These are phyloP conservation scores for Cryphonectria radicalis DNA, from an alignment of 2,329 filamentous ascomycete genomes.

Conservation along the genomic window DNA sequence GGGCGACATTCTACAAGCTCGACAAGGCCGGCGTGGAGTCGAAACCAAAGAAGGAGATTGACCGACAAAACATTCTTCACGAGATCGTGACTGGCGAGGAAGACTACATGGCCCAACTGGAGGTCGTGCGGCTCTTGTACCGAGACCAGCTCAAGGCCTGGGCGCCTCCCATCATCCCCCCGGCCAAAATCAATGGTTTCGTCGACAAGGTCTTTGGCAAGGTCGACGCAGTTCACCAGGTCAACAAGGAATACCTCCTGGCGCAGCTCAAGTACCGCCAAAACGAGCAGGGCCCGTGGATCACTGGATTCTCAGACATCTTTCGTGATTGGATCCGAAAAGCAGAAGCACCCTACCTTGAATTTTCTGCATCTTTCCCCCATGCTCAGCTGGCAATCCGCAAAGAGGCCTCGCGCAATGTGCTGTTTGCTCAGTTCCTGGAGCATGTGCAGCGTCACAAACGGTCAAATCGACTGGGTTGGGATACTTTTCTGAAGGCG, in stretches of 20 bases:
- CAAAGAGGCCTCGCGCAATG: constrained; percentile 81
- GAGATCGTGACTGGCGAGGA: constrained; percentile 96
- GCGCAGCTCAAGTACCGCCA: constrained; percentile 96
- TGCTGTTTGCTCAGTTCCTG: constrained; percentile 84
- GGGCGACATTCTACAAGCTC: constrained; percentile 87
- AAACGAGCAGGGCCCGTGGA: constrained; percentile 94
- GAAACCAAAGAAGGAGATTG: constrained; percentile 82
- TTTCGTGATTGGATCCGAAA: constrained; percentile 99
- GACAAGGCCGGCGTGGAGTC: constrained; percentile 75
- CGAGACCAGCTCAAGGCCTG: constrained; percentile 75
- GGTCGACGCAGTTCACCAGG: constrained; percentile 82
- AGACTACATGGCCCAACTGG: constrained; percentile 84
- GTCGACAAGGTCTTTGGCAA: constrained; percentile 87
- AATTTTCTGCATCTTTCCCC: constrained; percentile 88
- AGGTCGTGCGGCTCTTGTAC: constrained; percentile 84
- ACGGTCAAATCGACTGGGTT: constrained; percentile 80
- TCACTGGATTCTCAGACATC: constrained; percentile 92
- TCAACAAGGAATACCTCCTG: constrained; percentile 90
- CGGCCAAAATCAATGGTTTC: constrained; percentile 79
- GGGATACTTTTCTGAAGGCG: constrained; percentile 92
- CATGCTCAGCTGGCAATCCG: constrained; percentile 82
- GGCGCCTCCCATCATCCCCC: constrained; percentile 79
- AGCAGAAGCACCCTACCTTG: constrained; percentile 84
- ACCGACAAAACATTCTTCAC: constrained; percentile 91
- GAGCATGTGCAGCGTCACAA: constrained; percentile 80